Evolutionary conservation across 2,329 filamentous ascomycete genomes (phyloP), one percentile per base, ranked within the genome.

Genomic region (Scytalidium sp.): DNA sequence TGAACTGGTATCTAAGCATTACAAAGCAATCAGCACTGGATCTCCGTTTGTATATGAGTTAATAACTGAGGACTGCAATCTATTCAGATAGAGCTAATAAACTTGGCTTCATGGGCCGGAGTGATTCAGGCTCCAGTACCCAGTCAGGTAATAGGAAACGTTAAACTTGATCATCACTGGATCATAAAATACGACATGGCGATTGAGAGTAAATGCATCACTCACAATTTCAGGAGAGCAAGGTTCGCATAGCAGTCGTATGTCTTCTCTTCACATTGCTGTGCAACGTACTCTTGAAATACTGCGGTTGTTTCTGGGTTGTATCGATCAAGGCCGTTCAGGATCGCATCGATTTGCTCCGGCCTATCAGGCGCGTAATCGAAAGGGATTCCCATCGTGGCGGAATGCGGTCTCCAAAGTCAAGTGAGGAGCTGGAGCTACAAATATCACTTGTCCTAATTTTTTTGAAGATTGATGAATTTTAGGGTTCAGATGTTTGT

Each of bases 81-180:
- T 53, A 50, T 70, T 92, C 87, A 91, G 87, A 85, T 83, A 85
- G 76, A 86, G 79, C 81, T 86, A 85, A 85, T 83, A 79, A 71
- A 64, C 66, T 69, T 76, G 70, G 82, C 87, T 85, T 91, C 88
- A 90, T 71, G 66, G 66, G 65, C 60, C 70, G 69, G 71, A 76
- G 72, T 70, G 75, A 76, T 81, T 79, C 76, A 77, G 65, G 70
- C 71, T 72, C 74, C 73, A 70, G 67, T 75, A 64, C 69, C 72
- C 74, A 71, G 73, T 95, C 90, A 89, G 90, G 83, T 96, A 96
- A 96, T 96, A 96, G 90, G 89, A 95, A 96, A 96, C 90, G 90
- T 95, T 87, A 73, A 83, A 74, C 71, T 79, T 75, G 70, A 80
- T 90, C 89, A 92, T 95, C 88, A 90, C 79, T 62, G 56, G 49